Conservation (phyloP, 805 yeast species). For the Yarrowia sp. region DNA sequence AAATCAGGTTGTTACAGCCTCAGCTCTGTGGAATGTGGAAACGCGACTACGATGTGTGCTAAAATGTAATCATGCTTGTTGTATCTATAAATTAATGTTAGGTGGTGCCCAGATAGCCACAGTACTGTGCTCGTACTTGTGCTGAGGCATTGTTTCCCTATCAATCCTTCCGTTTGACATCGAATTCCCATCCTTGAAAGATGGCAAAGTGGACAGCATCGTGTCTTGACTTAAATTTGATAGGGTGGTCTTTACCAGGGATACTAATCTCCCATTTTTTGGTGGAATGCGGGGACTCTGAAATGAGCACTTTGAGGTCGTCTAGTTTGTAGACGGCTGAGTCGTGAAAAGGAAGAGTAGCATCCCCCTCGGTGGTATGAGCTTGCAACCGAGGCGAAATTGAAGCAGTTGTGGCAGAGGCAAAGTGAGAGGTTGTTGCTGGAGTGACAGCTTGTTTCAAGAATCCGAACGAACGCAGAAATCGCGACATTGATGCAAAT, state of each 20-base stretch:
- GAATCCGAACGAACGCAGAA: not conserved
- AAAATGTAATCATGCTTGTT: too few species aligned
- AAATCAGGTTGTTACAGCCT: too few species aligned
- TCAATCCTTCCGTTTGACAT: not conserved
- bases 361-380: not conserved
- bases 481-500: slow-evolving; percentile 10
- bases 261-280: slow-evolving; percentile 15
- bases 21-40: too few species aligned
- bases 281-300: not conserved
- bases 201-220: slow-evolving; percentile 17
- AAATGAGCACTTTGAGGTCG: slow-evolving; percentile 5
- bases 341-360: not conserved
- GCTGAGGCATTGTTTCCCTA: too few species aligned
- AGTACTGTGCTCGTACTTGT: not conserved
- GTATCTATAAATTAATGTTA: not conserved
- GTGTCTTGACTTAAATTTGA: slow-evolving; percentile 12
- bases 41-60: too few species aligned
- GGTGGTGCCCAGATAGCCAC: not conserved
- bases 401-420: not conserved
- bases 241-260: not conserved
- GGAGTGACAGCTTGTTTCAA: not conserved
- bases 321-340: slow-evolving; percentile 3
- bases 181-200: slow-evolving; percentile 19
- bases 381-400: not conserved
- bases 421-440: not conserved